phyloP scores from a whole-genome alignment of 805 yeast species.

The Candida tallmaniae region DNA sequence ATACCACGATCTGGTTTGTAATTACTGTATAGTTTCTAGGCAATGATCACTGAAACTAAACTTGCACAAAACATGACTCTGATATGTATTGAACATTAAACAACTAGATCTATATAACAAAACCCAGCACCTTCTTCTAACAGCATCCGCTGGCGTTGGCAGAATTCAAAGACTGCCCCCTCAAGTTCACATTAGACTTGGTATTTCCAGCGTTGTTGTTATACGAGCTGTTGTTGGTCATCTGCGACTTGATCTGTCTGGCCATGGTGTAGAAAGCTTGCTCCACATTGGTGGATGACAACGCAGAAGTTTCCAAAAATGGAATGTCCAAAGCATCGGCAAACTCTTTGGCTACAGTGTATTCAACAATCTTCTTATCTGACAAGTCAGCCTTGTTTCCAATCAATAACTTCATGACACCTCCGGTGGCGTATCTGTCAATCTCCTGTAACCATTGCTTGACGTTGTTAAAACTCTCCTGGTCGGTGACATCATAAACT shows the following conservation, averaged over 20 bases:
- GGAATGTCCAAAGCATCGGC: conserved; percentile 94
- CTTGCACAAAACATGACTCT: too few species aligned
- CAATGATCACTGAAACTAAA: too few species aligned
- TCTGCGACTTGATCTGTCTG: conserved; percentile 93
- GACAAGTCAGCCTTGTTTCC: conserved; percentile 95
- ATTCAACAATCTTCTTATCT: conserved; percentile 93
- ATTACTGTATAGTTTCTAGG: too few species aligned
- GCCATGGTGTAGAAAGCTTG: conserved; percentile 99
- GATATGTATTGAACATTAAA: too few species aligned
- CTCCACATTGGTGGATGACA: conserved; percentile 93
- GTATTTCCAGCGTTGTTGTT: conserved; percentile 41
- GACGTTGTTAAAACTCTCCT: conserved; percentile 91
- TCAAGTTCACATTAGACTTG: conserved; percentile 66
- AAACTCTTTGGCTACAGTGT: conserved; percentile 94
- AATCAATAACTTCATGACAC: conserved; percentile 90
- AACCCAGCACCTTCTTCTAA: too few species aligned
- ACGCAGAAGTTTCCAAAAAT: conserved; percentile 93
- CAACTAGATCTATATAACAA: too few species aligned
- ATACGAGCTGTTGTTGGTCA: conserved; percentile 53
- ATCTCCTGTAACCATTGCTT: conserved; percentile 99
- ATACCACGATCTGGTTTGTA: too few species aligned
- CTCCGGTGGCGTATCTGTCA: conserved; percentile 96
- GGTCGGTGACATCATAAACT: conserved; percentile 97
- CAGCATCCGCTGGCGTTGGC: conserved; percentile 39
- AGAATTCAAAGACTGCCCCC: conserved; percentile 55